Conservation (phyloP, 768 basidiomycete species). For the Pleurotus eryngii region DNA sequence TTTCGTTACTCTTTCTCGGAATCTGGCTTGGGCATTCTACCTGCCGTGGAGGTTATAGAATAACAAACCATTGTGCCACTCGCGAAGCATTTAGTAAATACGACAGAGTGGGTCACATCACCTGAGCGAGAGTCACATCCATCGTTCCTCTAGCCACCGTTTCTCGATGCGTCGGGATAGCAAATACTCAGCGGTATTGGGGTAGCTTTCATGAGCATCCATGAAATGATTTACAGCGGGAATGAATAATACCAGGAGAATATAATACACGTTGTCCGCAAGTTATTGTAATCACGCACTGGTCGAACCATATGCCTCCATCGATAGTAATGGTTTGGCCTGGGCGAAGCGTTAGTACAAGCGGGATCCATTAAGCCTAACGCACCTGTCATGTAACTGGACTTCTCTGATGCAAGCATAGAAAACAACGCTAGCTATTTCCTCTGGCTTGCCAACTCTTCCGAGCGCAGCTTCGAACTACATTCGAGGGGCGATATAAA, state of each 20-base stretch:
- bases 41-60: no score
- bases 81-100: no score
- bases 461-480: conserved; percentile 13
- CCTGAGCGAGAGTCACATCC: no score
- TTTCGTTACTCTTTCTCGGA: neutral
- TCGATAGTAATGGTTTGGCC: conserved; percentile 9
- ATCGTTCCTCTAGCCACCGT: no score
- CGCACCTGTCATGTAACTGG: conserved; percentile 31
- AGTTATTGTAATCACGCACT: neutral
- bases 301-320: conserved; percentile 8
- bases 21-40: no score
- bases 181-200: no score
- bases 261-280: neutral
- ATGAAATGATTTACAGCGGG: no score
- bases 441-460: conserved; percentile 24
- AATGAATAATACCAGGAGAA: no score
- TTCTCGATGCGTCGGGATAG: no score
- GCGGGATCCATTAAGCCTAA: neutral
- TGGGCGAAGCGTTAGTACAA: neutral
- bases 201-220: no score
- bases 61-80: no score
- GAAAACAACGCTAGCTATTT: conserved; percentile 33
- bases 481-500: neutral
- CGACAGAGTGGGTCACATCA: no score
- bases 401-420: conserved; percentile 30